phyloP scores from a whole-genome alignment of 1,284 basidiomycete species.

The Melampsora larici-populina region DNA sequence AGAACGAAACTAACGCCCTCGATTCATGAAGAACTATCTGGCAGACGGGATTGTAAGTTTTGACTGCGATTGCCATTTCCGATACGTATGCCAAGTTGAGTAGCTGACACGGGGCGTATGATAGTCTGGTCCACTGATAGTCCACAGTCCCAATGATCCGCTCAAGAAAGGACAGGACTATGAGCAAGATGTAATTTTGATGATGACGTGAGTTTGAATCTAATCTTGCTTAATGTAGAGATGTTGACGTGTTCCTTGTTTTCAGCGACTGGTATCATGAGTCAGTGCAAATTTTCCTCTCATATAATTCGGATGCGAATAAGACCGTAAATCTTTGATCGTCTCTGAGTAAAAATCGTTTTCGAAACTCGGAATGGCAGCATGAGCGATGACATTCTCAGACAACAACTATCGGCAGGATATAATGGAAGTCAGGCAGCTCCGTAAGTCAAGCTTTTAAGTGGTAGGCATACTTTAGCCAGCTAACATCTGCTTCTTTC shows the following conservation, averaged over 20 bases:
- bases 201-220: slow-evolving; percentile 48
- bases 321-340: background rate
- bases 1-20: no score
- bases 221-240: background rate
- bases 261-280: slow-evolving; percentile 57
- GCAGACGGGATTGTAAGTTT: no score
- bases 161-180: slow-evolving; percentile 49
- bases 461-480: no score
- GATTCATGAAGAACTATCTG: no score
- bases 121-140: slow-evolving; percentile 46
- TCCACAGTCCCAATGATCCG: slow-evolving; percentile 51
- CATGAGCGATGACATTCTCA: background rate
- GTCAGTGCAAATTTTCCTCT: slow-evolving; percentile 43
- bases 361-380: background rate
- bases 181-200: slow-evolving; percentile 51
- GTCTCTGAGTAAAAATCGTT: background rate
- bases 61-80: no score
- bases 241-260: background rate
- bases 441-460: slow-evolving; percentile 38
- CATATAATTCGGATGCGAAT: background rate
- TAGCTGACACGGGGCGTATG: no score
- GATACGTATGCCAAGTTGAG: no score
- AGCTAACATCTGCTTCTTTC: background rate
- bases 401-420: slow-evolving; percentile 43
- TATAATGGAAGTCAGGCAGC: slow-evolving; percentile 50